These are phyloP conservation scores for Pseudogymnoascus sp. DNA, from an alignment of 2,329 filamentous ascomycete species.

Conservation along the genomic window DNA sequence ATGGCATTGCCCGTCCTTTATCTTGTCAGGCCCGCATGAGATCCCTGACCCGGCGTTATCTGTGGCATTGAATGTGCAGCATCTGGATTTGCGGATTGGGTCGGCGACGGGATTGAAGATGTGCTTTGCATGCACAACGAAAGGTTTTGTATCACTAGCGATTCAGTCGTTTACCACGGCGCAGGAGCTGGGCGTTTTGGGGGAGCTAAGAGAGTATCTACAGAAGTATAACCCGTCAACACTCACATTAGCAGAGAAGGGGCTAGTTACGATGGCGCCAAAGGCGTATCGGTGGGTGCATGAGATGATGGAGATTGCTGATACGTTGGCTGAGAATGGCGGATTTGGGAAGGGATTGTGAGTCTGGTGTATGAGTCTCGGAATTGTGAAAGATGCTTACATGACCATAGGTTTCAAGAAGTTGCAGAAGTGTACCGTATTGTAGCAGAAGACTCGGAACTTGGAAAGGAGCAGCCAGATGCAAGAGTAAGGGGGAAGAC, in stretches of 20 bases:
- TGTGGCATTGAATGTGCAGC: conserved; percentile 38
- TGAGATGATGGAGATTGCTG: conserved; percentile 66
- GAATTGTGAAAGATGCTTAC: neutral
- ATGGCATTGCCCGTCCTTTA: neutral
- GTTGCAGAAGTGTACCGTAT: conserved; percentile 50
- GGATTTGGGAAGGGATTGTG: conserved; percentile 28
- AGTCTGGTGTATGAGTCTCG: neutral
- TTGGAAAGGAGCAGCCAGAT: conserved; percentile 48
- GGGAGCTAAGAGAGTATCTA: conserved; percentile 19
- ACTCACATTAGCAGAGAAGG: conserved; percentile 38
- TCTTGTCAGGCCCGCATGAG: conserved; percentile 32
- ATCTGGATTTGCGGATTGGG: conserved; percentile 41
- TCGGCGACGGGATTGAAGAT: conserved; percentile 52
- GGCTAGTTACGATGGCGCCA: conserved; percentile 52
- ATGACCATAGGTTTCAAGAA: conserved; percentile 34
- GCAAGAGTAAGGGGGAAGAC: conserved; percentile 44
- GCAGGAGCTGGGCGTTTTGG: conserved; percentile 49
- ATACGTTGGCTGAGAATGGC: conserved; percentile 53
- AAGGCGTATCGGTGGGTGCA: conserved; percentile 68
- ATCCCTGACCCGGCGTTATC: conserved; percentile 27
- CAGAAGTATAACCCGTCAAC: conserved; percentile 1
- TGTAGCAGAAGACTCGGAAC: conserved; percentile 50
- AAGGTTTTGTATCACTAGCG: conserved; percentile 57
- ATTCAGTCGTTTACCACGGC: conserved; percentile 63
- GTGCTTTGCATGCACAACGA: conserved; percentile 52